A percentile compares a stretch with the other conserved stretches of the same genome.
Evolutionary conservation across 2,329 filamentous ascomycete species (phyloP).

Genomic region (Pseudopyrenochaeta lycopersici): DNA sequence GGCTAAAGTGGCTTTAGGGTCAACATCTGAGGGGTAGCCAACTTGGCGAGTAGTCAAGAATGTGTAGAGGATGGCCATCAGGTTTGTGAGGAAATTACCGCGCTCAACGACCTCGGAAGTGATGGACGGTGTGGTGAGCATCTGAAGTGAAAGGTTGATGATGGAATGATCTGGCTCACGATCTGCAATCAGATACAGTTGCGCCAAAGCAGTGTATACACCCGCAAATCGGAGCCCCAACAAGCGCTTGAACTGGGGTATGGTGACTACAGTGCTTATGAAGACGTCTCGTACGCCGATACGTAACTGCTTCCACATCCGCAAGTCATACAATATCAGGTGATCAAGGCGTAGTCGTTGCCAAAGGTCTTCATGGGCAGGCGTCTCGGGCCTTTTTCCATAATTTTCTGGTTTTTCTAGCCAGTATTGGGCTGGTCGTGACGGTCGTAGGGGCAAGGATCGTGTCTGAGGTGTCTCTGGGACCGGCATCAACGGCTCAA

Average conservation of each 20-base stretch:
- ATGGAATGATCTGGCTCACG: constrained; percentile 97
- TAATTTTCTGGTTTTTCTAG: constrained; percentile 79
- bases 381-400: constrained; percentile 67
- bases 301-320: constrained; percentile 95
- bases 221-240: constrained; percentile 93
- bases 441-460: constrained; percentile 57
- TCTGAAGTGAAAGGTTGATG: constrained; percentile 95
- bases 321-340: constrained; percentile 91
- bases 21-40: constrained; percentile 88
- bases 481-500: constrained; percentile 74
- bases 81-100: constrained; percentile 93
- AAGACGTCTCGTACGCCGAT: constrained; percentile 92
- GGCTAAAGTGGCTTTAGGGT: constrained; percentile 83
- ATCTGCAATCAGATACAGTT: constrained; percentile 94
- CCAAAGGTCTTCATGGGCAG: constrained; percentile 85
- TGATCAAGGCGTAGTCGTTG: constrained; percentile 91
- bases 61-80: constrained; percentile 96
- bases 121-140: constrained; percentile 95
- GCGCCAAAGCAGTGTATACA: constrained; percentile 90
- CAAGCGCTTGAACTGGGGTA: constrained; percentile 95
- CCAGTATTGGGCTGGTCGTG: constrained; percentile 84
- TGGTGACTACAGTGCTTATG: constrained; percentile 93
- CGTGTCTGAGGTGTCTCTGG: constrained; percentile 76
- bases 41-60: constrained; percentile 97
- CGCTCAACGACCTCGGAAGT: constrained; percentile 94